Evolutionary conservation across 192 early-diverging fungal species (phyloP).

Genomic region (Coemansia sp.): DNA sequence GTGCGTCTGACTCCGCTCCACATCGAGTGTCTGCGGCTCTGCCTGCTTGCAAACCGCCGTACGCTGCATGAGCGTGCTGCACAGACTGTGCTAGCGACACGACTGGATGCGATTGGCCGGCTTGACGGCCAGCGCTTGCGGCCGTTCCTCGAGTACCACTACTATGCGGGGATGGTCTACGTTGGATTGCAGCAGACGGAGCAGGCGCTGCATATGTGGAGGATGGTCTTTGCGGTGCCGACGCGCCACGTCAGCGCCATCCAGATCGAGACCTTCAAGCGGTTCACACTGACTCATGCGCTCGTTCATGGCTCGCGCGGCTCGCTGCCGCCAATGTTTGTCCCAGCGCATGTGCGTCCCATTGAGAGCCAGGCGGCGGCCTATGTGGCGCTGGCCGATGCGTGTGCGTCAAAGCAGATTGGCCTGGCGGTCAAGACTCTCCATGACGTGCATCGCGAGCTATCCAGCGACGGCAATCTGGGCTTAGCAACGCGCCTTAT

Average conservation of each 20-base stretch:
- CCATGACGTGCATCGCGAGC: conserved; percentile 9
- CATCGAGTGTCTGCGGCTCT: conserved; percentile 40
- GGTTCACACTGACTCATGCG: conserved; percentile 21
- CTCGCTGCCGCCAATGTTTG: conserved; percentile 32
- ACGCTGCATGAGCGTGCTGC: conserved; percentile 21
- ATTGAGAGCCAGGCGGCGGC: conserved; percentile 19
- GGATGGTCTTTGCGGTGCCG: conserved; percentile 42
- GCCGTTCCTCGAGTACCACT: conserved; percentile 35
- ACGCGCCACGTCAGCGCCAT: conserved; percentile 33
- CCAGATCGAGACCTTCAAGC: conserved; percentile 37
- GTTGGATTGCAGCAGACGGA: conserved; percentile 15
- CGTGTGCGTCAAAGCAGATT: conserved; percentile 13
- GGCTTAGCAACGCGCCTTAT: conserved; percentile 16
- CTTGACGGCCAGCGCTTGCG: conserved; percentile 10
- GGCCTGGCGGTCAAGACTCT: conserved; percentile 3
- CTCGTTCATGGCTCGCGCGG: conserved; percentile 9
- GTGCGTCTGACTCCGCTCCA: conserved; percentile 42
- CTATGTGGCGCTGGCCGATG: conserved; percentile 29
- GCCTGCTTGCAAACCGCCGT: conserved; percentile 28
- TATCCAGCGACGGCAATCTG: conserved; percentile 22
- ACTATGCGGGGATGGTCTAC: conserved; percentile 50
- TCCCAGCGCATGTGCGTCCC: conserved; percentile 19
- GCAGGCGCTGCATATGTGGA: conserved; percentile 32
- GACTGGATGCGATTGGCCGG: conserved; percentile 28
- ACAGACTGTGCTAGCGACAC: conserved; percentile 7